A percentile compares a stretch with the other conserved stretches of the same genome.
Evolutionary conservation across 352 stramenopile genomes (phyloP).

Genomic region (Globisporangium perplexum): DNA sequence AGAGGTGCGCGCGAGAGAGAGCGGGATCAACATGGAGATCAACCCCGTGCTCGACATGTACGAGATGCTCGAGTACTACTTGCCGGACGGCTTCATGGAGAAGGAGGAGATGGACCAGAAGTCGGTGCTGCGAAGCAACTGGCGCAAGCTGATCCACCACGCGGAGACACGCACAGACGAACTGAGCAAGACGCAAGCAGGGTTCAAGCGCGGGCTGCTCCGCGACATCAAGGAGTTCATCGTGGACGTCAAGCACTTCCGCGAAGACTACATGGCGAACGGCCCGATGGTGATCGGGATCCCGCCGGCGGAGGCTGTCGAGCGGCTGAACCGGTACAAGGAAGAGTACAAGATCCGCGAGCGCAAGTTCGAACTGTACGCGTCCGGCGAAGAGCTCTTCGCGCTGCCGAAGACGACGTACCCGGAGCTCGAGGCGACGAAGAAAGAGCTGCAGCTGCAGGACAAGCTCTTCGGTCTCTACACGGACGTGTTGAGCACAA

Average conservation of each 20-base stretch:
- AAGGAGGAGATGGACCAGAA: constrained; percentile 99
- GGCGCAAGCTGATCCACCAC: constrained; percentile 96
- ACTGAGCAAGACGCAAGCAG: constrained; percentile 92
- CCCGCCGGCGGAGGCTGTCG: constrained; percentile 93
- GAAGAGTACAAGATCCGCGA: constrained; percentile 97
- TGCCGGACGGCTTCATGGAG: constrained; percentile 96
- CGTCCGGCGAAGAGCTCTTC: constrained; percentile 96
- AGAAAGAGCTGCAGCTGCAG: constrained; percentile 96
- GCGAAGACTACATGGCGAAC: constrained; percentile 95
- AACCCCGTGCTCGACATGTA: constrained; percentile 98
- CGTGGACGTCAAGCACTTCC: constrained; percentile 94
- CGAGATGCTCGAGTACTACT: constrained; percentile 94
- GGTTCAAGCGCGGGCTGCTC: constrained; percentile 95
- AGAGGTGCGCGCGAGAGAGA: constrained; percentile 96
- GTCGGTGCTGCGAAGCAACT: constrained; percentile 95
- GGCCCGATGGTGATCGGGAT: constrained; percentile 97
- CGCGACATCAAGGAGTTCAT: constrained; percentile 97
- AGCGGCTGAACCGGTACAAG: constrained; percentile 96
- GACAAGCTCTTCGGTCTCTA: constrained; percentile 96
- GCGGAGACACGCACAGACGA: constrained; percentile 93
- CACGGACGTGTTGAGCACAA: constrained; percentile 95
- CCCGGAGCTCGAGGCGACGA: constrained; percentile 94
- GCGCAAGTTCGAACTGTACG: constrained; percentile 97
- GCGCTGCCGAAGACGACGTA: constrained; percentile 95
- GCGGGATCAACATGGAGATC: constrained; percentile 98